These are phyloP conservation scores for Pseudozyma hubeiensis DNA, from an alignment of 1,284 basidiomycete genomes.

Conservation along the genomic window DNA sequence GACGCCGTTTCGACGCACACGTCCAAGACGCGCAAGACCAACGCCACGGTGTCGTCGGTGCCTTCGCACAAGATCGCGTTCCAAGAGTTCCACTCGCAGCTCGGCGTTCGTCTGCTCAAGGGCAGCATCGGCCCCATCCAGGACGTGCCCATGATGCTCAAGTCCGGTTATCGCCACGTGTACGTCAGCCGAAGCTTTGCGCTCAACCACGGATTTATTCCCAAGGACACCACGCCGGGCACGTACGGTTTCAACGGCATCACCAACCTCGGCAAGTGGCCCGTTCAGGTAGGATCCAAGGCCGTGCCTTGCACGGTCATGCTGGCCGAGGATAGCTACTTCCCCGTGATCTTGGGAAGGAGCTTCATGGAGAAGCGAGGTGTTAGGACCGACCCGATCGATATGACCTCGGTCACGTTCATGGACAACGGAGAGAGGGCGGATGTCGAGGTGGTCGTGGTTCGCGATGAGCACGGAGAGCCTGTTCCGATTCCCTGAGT, in stretches of 20 bases:
- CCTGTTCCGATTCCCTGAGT: slow-evolving; percentile 65
- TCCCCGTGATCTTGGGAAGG: slow-evolving; percentile 93
- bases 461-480: slow-evolving; percentile 67
- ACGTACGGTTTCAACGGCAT: slow-evolving; percentile 83
- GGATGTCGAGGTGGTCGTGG: slow-evolving; percentile 68
- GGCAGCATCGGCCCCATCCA: slow-evolving; percentile 90
- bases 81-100: slow-evolving; percentile 68
- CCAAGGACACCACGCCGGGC: slow-evolving; percentile 76
- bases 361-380: slow-evolving; percentile 92
- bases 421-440: slow-evolving; percentile 89
- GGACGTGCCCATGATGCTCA: slow-evolving; percentile 82
- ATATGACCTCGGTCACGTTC: slow-evolving; percentile 87
- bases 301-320: slow-evolving; percentile 72
- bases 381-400: slow-evolving; percentile 74
- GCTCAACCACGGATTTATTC: slow-evolving; percentile 86
- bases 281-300: slow-evolving; percentile 71
- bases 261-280: slow-evolving; percentile 72
- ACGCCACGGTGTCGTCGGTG: slow-evolving; percentile 42
- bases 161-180: slow-evolving; percentile 91
- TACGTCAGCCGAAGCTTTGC: slow-evolving; percentile 96
- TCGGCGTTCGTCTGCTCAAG: slow-evolving; percentile 88
- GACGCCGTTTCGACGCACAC: slow-evolving; percentile 55
- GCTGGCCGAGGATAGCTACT: slow-evolving; percentile 92
- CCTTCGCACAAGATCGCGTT: slow-evolving; percentile 67
- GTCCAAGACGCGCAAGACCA: slow-evolving; percentile 59